These are phyloP conservation scores for Carex myosuroides DNA, from an alignment of 176 grass and related monocot genomes.

Conservation along the genomic window DNA sequence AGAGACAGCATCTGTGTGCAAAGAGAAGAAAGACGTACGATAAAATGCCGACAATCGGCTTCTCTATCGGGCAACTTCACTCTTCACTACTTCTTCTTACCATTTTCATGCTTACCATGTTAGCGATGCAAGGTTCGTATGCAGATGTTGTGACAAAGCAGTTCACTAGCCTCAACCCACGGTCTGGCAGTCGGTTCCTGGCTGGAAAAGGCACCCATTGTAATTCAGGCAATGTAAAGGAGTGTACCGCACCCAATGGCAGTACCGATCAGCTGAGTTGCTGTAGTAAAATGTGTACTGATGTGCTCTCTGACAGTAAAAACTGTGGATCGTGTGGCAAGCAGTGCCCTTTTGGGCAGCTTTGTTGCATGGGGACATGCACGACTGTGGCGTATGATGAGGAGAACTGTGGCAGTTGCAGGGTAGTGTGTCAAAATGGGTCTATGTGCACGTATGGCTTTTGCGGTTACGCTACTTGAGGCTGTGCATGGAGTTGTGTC, in stretches of 20 bases:
- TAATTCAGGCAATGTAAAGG: neutral
- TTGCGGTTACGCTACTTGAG: constrained; percentile 37
- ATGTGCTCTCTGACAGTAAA: constrained; percentile 32
- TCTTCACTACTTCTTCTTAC: neutral
- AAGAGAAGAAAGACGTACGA: neutral
- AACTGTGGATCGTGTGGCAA: constrained; percentile 49
- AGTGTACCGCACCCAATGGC: neutral
- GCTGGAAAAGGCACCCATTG: neutral
- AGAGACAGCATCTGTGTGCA: neutral
- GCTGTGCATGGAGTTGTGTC: neutral
- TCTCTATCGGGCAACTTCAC: neutral
- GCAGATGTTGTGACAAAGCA: constrained; percentile 4
- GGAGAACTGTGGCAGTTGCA: constrained; percentile 39
- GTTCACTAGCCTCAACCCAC: constrained; percentile 8
- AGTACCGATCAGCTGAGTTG: constrained; percentile 12
- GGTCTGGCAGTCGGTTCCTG: constrained; percentile 30
- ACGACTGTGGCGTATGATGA: constrained; percentile 23
- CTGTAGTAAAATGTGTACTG: constrained; percentile 31
- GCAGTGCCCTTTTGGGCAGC: constrained; percentile 37
- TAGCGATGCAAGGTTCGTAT: neutral
- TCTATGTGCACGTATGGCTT: constrained; percentile 30
- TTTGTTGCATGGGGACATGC: constrained; percentile 47
- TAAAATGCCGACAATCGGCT: neutral
- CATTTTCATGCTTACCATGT: neutral
- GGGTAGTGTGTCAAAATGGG: constrained; percentile 27